These are phyloP conservation scores for Hypoxylon sp. DNA, from an alignment of 2,329 filamentous ascomycete genomes.

Conservation along the genomic window DNA sequence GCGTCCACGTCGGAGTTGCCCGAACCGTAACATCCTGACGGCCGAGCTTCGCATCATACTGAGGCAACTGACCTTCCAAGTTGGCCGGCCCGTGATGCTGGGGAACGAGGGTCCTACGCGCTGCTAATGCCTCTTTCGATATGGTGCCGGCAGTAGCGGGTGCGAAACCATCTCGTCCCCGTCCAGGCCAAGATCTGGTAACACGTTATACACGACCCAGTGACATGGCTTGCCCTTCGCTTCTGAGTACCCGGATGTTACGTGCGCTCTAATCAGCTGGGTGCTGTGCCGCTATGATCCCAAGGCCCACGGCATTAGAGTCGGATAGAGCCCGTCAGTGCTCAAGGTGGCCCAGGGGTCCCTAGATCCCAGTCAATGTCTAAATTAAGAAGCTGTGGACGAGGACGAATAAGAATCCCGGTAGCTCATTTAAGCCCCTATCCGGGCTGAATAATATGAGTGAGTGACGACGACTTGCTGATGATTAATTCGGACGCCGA, in stretches of 20 bases:
- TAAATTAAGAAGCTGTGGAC: background rate
- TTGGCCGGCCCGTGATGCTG: background rate
- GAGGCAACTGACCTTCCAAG: background rate
- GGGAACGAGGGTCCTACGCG: background rate
- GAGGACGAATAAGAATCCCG: background rate
- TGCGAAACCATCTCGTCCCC: too few relatives aligned
- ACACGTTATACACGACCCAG: constrained; percentile 14
- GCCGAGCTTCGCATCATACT: background rate
- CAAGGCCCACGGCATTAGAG: background rate
- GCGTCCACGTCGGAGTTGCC: background rate
- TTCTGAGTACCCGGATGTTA: constrained; percentile 11
- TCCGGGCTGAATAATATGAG: too few relatives aligned
- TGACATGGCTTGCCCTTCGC: constrained; percentile 7
- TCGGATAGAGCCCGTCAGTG: background rate
- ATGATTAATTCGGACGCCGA: too few relatives aligned
- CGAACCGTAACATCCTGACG: background rate
- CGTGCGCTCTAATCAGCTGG: background rate
- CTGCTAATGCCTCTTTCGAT: constrained; percentile 4
- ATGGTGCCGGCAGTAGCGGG: background rate
- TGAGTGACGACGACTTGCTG: too few relatives aligned
- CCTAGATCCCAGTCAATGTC: background rate
- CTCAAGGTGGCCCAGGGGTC: background rate
- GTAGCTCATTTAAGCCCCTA: background rate
- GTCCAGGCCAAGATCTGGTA: too few relatives aligned
- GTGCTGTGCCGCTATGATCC: background rate